Conservation (phyloP, 306 rosid species). For the Sesbania bispinosa region DNA sequence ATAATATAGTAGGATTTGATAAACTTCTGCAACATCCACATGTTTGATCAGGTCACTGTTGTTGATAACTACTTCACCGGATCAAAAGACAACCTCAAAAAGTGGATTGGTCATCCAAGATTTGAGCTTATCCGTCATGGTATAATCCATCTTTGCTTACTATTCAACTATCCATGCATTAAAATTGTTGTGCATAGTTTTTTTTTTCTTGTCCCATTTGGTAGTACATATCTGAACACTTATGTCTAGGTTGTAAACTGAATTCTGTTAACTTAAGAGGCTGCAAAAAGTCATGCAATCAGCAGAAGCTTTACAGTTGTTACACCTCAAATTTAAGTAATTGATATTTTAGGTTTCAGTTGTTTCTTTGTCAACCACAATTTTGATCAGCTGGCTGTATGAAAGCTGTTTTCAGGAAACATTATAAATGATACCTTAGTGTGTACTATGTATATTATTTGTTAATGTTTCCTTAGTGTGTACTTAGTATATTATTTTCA, state of each 20-base stretch:
- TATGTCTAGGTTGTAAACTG: slow-evolving; percentile 3
- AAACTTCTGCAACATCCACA: neutral
- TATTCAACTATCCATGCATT: neutral
- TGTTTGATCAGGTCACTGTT: slow-evolving; percentile 68
- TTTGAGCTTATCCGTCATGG: slow-evolving; percentile 98
- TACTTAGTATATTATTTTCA: neutral
- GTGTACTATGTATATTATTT: neutral
- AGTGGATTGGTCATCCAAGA: slow-evolving; percentile 97
- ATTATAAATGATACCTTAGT: too few relatives aligned
- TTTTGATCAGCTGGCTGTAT: neutral
- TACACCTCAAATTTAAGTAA: neutral
- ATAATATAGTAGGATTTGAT: neutral
- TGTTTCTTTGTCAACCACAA: neutral
- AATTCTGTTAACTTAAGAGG: neutral
- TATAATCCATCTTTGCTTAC: slow-evolving; percentile 31
- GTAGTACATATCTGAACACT: slow-evolving; percentile 3
- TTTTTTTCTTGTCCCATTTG: neutral
- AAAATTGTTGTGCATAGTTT: neutral
- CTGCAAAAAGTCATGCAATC: neutral
- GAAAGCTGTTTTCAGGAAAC: neutral
- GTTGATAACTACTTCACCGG: slow-evolving; percentile 97
- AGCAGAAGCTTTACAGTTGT: slow-evolving; percentile 5
- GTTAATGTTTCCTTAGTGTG: too few relatives aligned
- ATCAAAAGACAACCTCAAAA: slow-evolving; percentile 82
- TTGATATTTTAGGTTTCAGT: neutral